phyloP scores from a whole-genome alignment of 2,329 filamentous ascomycete species.

The Penicillium sp. region DNA sequence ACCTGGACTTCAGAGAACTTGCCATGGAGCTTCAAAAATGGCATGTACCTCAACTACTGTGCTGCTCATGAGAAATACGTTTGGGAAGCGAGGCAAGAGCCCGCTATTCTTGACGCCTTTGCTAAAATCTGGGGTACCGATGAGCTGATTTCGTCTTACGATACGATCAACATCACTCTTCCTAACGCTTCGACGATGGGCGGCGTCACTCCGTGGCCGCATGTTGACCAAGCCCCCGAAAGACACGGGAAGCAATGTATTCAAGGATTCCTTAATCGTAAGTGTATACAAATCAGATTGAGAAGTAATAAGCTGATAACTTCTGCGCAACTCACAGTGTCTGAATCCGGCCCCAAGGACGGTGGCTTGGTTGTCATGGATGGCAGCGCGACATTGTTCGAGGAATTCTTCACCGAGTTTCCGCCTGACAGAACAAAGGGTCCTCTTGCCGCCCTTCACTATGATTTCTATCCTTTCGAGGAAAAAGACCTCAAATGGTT shows the following conservation, averaged over 20 bases:
- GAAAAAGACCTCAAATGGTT: not conserved
- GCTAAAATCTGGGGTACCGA: not conserved
- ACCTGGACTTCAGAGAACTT: not conserved
- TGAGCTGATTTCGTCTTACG: not conserved
- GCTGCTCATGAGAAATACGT: not conserved
- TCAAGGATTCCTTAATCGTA: not conserved
- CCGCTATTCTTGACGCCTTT: not conserved
- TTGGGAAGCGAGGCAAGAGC: not conserved
- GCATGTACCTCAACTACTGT: not conserved
- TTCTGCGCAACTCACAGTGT: not conserved
- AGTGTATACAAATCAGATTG: not conserved
- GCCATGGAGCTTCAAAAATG: not conserved
- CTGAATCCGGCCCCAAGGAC: not conserved
- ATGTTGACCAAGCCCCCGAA: not conserved
- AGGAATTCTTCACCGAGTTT: not conserved
- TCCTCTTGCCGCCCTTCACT: not conserved
- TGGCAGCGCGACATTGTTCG: not conserved
- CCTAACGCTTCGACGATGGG: not conserved
- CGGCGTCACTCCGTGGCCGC: not conserved
- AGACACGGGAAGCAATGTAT: not conserved
- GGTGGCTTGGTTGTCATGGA: not conserved
- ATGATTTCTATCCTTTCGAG: not conserved
- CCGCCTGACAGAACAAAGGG: not conserved
- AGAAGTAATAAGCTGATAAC: not conserved
- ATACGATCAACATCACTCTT: not conserved